phyloP scores from a whole-genome alignment of 2,329 filamentous ascomycete species.

The Zarea fungicola region DNA sequence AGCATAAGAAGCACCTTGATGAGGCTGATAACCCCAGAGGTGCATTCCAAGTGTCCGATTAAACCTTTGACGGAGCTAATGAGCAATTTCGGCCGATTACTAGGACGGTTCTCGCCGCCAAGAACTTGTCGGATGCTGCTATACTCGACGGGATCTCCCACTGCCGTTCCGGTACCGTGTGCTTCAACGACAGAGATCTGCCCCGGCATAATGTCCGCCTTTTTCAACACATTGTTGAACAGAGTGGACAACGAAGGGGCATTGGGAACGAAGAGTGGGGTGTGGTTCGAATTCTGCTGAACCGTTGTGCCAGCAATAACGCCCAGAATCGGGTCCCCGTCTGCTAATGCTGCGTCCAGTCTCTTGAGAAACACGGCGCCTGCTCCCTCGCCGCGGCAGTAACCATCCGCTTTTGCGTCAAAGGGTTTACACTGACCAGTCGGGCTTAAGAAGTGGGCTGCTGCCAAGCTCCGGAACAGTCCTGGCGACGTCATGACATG shows the following conservation, averaged over 20 bases:
- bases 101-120: constrained; percentile 13
- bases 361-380: constrained; percentile 42
- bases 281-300: constrained; percentile 38
- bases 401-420: constrained; percentile 40
- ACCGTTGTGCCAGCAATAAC: constrained; percentile 33
- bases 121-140: constrained; percentile 15
- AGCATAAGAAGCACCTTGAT: constrained; percentile 43
- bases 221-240: constrained; percentile 29
- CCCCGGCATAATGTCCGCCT: constrained; percentile 26
- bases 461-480: constrained; percentile 20
- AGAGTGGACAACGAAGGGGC: constrained; percentile 8
- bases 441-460: constrained; percentile 22
- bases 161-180: constrained; percentile 48
- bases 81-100: constrained; percentile 5
- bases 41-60: constrained; percentile 19
- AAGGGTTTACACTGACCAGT: constrained; percentile 29
- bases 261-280: constrained; percentile 37
- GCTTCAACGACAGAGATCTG: constrained; percentile 35
- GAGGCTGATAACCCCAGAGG: constrained; percentile 28
- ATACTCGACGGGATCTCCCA: constrained; percentile 46
- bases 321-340: constrained; percentile 42
- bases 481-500: constrained; percentile 30
- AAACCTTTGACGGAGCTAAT: background rate
- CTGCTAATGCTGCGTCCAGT: constrained; percentile 39
- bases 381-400: constrained; percentile 46